Evolutionary conservation across 116 monocot species (phyloP).

Genomic region (Cymodocea nodosa): DNA sequence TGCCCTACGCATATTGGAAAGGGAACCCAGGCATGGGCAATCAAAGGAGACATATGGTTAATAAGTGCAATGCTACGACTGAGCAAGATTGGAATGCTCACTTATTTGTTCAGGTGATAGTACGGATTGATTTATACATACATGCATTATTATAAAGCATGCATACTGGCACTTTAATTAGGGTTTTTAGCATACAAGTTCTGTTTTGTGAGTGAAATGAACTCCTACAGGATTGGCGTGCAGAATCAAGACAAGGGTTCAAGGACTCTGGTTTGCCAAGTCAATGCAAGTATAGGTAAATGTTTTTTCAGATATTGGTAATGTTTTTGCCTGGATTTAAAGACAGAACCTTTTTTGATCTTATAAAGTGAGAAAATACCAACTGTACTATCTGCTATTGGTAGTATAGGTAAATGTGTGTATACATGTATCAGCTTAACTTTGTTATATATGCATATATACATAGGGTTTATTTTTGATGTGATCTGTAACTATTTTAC

Average conservation of each 20-base stretch:
- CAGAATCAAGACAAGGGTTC: slow-evolving; percentile 5
- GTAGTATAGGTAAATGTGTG: no score
- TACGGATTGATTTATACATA: not conserved
- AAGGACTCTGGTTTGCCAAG: slow-evolving; percentile 15
- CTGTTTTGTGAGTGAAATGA: not conserved
- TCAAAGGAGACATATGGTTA: slow-evolving; percentile 18
- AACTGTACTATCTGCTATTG: no score
- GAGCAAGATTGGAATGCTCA: slow-evolving; percentile 39
- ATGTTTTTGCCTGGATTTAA: no score
- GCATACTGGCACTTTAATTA: not conserved
- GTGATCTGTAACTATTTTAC: no score
- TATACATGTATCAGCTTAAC: no score
- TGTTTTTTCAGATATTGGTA: no score
- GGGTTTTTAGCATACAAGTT: not conserved
- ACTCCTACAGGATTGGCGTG: slow-evolving; percentile 14
- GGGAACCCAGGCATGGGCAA: slow-evolving; percentile 22
- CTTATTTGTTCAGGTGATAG: slow-evolving; percentile 33
- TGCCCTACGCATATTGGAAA: slow-evolving; percentile 54
- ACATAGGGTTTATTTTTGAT: no score
- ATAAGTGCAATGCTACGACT: slow-evolving; percentile 30
- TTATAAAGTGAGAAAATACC: no score
- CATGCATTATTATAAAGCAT: not conserved
- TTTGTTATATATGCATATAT: no score
- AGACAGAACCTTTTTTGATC: no score
- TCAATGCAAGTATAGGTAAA: slow-evolving; percentile 26